Conservation (phyloP, 1,284 basidiomycete genomes). For the Volvariella surrecta region DNA sequence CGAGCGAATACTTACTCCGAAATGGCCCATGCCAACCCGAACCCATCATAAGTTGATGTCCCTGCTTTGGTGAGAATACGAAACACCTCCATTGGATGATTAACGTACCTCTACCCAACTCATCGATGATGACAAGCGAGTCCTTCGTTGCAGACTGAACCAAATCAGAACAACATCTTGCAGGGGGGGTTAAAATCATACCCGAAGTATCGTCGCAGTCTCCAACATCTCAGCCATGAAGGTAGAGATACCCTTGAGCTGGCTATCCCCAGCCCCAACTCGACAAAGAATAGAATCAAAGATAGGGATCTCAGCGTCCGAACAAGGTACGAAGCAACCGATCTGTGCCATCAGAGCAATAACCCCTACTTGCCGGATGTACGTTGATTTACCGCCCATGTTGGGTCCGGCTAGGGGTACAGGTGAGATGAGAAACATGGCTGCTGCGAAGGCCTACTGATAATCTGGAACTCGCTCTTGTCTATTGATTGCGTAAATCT, state of each 20-base stretch:
- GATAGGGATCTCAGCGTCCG: slow-evolving; percentile 79
- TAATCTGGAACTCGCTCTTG: slow-evolving; percentile 81
- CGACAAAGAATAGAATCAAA: slow-evolving; percentile 96
- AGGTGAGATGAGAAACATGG: slow-evolving; percentile 1
- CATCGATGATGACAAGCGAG: slow-evolving; percentile 97
- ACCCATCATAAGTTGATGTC: slow-evolving; percentile 99
- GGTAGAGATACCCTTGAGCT: slow-evolving; percentile 95
- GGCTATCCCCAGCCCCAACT: slow-evolving; percentile 96
- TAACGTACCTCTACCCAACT: slow-evolving; percentile 79
- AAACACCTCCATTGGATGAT: neutral
- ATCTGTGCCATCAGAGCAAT: slow-evolving; percentile 94
- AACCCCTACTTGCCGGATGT: slow-evolving; percentile 84
- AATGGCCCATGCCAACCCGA: slow-evolving; percentile 98
- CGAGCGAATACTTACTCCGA: slow-evolving; percentile 63
- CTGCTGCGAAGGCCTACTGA: slow-evolving; percentile 42
- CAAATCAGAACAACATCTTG: neutral
- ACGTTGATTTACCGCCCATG: slow-evolving; percentile 95
- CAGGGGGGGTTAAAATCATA: slow-evolving; percentile 23
- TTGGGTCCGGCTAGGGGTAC: slow-evolving; percentile 75
- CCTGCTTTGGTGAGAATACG: slow-evolving; percentile 31
- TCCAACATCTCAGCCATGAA: slow-evolving; percentile 99
- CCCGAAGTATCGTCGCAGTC: slow-evolving; percentile 91
- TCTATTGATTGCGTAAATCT: slow-evolving; percentile 25
- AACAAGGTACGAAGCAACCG: slow-evolving; percentile 93
- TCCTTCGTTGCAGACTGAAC: slow-evolving; percentile 81